phyloP scores from a whole-genome alignment of 1,284 basidiomycete genomes.

The Tilletia caries region DNA sequence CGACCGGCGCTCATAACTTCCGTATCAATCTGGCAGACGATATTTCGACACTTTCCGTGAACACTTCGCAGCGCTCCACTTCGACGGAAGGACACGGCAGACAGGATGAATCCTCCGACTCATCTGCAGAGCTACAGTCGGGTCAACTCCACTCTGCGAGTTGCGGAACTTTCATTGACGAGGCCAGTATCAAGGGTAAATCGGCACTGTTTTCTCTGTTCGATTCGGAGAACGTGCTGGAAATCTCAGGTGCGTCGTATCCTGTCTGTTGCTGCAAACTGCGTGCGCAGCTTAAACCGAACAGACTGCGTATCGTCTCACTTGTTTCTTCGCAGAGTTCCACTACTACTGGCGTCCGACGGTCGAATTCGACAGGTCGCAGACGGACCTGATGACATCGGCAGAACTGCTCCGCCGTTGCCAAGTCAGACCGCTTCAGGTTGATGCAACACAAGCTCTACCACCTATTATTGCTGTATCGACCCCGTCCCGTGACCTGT shows the following conservation, averaged over 20 bases:
- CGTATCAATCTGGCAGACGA: neutral
- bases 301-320: too few species aligned
- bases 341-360: neutral
- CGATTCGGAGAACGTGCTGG: neutral
- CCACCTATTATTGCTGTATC: neutral
- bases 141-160: neutral
- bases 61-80: neutral
- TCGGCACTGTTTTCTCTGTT: neutral
- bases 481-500: neutral
- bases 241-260: neutral
- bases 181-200: neutral
- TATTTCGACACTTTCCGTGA: neutral
- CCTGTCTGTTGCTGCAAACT: too few species aligned
- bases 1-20: neutral
- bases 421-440: neutral
- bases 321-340: too few species aligned
- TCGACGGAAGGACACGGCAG: neutral
- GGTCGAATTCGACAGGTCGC: neutral
- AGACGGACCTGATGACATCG: neutral
- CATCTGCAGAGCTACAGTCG: neutral
- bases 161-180: too few species aligned
- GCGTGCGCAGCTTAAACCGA: too few species aligned
- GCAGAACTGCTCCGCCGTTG: neutral
- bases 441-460: neutral
- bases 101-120: neutral